Base-by-base conservation (phyloP, 2,329 filamentous ascomycete genomes). In the Aspergillus aculeatinus region DNA sequence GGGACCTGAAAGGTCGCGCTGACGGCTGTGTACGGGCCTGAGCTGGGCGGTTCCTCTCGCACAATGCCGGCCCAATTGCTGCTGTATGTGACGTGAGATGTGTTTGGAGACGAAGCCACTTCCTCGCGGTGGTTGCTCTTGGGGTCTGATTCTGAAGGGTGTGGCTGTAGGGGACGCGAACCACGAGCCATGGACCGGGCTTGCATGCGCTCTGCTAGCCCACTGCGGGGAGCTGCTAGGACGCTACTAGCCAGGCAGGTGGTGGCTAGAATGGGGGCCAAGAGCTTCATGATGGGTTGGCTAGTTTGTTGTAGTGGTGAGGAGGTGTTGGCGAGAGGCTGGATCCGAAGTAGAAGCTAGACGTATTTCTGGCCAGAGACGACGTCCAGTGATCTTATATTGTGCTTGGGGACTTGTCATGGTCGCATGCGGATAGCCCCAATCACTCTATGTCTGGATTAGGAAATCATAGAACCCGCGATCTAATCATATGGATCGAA, bases 11-110 rank as follows among this genome's bases (percentile, higher is more conserved):
- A 83, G 14, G 80, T 73, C 7, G 73, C 76, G 0, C 73, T 70
- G 5, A 76, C 72, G 2, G 68, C 67, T 5, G 77, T 85, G 73
- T 82, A 86, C 56, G 79, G 79, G 9, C 76, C 78, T 48, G 79
- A 79, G 0, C 70, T 57, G 12, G 72, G 72, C n/a, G 73, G 71
- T 3, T 69, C 23, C 35, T 80, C 80, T 55, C 84, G 78, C 9
- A 86, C 82, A 0, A 83, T 83, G 35, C 85, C 85, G 9, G 84
- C 81, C 85, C 85, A 87, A 77, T 87, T 87, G 67, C 74, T 76
- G 60, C 76, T 81, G 76, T 86, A 86, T 31, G 80, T 67, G 27
- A 82, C 78, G 16, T 83, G 68, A 51, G 74, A 58, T 12, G 66
- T 67, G 25, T 55, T 55, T 10, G 55, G 48, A n/a, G 42, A 55